These are phyloP conservation scores for Globisporangium rhizosaccharum DNA, from an alignment of 352 stramenopile genomes.

Conservation along the genomic window DNA sequence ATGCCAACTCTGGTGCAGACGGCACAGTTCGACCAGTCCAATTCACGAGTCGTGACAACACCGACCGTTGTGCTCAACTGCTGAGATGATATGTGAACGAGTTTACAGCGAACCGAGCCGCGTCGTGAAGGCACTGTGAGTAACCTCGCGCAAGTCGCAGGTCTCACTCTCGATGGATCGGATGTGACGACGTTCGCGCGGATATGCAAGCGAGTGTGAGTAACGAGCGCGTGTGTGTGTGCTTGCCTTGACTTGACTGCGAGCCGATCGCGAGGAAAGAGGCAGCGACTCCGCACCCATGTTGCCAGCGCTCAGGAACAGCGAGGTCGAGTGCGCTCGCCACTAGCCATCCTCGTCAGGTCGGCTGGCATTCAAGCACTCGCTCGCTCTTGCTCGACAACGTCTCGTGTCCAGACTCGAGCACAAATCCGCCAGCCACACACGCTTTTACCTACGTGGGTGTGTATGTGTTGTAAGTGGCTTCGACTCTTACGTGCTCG, in stretches of 20 bases:
- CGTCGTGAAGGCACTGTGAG: neutral
- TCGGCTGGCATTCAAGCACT: constrained; percentile 1
- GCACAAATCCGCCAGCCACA: too few species aligned
- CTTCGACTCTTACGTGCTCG: too few species aligned
- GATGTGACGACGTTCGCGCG: too few species aligned
- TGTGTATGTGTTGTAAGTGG: too few species aligned
- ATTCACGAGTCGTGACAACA: neutral
- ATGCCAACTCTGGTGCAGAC: too few species aligned
- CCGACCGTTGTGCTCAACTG: neutral
- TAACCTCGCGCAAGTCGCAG: too few species aligned
- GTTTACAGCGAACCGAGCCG: neutral
- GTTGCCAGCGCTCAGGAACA: constrained; percentile 6
- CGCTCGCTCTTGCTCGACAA: constrained; percentile 2
- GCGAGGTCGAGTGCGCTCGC: neutral
- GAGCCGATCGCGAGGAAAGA: neutral
- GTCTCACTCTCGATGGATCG: too few species aligned
- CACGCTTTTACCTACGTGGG: too few species aligned
- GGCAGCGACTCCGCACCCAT: constrained; percentile 6
- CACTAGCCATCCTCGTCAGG: constrained; percentile 4
- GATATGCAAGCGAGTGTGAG: constrained; percentile 13
- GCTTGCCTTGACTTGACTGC: neutral
- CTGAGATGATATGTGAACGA: neutral
- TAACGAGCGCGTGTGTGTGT: neutral
- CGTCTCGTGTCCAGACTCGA: neutral
- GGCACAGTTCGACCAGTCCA: too few species aligned